Evolutionary conservation across 2,329 filamentous ascomycete genomes (phyloP).

Genomic region (Colletotrichum horii): DNA sequence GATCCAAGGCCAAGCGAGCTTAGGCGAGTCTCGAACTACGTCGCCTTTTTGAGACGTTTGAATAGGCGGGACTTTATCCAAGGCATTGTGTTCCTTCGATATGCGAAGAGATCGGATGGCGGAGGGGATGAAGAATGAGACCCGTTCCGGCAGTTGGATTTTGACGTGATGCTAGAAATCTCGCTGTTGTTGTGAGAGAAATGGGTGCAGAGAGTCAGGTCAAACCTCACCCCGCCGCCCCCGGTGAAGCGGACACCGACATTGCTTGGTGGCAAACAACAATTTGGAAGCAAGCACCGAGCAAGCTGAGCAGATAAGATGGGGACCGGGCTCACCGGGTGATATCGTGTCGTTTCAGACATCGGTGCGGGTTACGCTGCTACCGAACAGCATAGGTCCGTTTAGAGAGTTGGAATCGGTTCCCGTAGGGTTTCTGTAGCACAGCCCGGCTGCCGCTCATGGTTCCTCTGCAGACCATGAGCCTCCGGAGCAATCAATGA

Average conservation of each 20-base stretch:
- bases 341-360: constrained; percentile 21
- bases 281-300: not conserved
- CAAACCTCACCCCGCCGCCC: not conserved
- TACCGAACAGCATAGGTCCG: not conserved
- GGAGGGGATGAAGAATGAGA: not conserved
- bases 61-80: not conserved
- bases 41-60: not conserved
- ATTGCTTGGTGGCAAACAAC: not conserved
- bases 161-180: not conserved
- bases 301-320: not conserved
- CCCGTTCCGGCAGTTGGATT: not conserved
- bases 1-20: not conserved
- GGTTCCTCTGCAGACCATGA: not conserved
- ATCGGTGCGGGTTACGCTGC: not conserved
- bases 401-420: not conserved
- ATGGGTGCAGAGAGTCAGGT: not conserved
- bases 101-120: not conserved
- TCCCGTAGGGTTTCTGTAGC: not conserved
- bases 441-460: not conserved
- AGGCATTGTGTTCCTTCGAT: not conserved
- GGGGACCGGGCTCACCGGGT: constrained; percentile 9
- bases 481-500: not conserved
- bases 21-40: not conserved
- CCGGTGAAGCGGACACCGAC: not conserved
- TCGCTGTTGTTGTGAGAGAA: not conserved